A percentile compares a stretch with the other conserved stretches of the same genome.
phyloP scores from a whole-genome alignment of 345 rosid genomes.

The Eucalyptus albens region DNA sequence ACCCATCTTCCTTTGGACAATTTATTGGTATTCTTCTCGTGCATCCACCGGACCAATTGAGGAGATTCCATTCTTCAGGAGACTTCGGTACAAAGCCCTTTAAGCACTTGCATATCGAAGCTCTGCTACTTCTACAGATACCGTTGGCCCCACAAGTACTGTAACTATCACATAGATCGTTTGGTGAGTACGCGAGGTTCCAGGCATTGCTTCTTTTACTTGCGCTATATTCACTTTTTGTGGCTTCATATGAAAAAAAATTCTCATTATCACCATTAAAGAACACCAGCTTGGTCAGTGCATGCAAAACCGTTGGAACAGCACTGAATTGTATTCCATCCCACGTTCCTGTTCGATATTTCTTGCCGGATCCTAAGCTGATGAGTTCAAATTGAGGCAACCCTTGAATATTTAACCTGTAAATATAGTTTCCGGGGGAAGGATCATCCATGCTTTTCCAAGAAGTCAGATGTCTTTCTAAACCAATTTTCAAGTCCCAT shows the following conservation, averaged over 20 bases:
- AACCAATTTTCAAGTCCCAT: neutral
- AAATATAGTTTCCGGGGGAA: slow-evolving; percentile 2
- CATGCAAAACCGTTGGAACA: neutral
- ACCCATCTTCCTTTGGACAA: slow-evolving; percentile 13
- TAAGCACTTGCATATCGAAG: slow-evolving; percentile 7
- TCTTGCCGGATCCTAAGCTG: neutral
- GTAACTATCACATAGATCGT: neutral
- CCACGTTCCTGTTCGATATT: slow-evolving; percentile 13
- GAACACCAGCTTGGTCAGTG: neutral
- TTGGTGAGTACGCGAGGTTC: neutral
- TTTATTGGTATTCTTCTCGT: slow-evolving; percentile 7
- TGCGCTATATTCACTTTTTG: neutral
- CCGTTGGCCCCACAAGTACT: neutral
- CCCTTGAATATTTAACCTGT: neutral
- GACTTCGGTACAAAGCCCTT: slow-evolving; percentile 16
- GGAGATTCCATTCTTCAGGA: slow-evolving; percentile 4
- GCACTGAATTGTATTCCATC: slow-evolving; percentile 19
- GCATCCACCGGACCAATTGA: slow-evolving; percentile 31
- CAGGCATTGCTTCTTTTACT: neutral
- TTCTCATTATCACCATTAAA: neutral
- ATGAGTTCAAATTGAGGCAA: neutral
- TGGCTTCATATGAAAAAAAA: neutral
- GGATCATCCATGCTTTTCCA: slow-evolving; percentile 17
- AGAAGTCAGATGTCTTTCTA: neutral
- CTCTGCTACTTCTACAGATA: neutral